phyloP scores from a whole-genome alignment of 1,284 basidiomycete species.

The Apiotrichum akiyoshidainum region DNA sequence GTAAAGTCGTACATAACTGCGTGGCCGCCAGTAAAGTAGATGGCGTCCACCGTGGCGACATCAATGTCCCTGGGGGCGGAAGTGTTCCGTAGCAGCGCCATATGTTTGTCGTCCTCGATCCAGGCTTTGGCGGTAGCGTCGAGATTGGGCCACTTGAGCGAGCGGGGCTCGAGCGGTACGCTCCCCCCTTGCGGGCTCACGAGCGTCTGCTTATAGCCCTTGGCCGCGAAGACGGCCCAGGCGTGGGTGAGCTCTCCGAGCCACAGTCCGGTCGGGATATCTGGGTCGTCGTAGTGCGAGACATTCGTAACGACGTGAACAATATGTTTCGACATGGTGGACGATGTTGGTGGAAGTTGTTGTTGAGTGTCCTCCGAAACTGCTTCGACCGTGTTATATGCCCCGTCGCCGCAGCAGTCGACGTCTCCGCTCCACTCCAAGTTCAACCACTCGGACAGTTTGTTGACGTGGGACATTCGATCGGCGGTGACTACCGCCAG shows the following conservation, averaged over 20 bases:
- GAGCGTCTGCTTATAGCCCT: slow-evolving; percentile 5
- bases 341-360: not conserved
- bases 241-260: slow-evolving; percentile 10
- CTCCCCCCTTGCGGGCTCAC: slow-evolving; percentile 5
- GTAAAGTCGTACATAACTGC: slow-evolving; percentile 19
- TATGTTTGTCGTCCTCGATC: not conserved
- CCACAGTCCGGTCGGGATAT: slow-evolving; percentile 9
- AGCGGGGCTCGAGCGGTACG: slow-evolving; percentile 7
- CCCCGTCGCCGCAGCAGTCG: too few relatives aligned
- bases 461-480: too few relatives aligned
- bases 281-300: slow-evolving; percentile 2
- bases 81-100: slow-evolving; percentile 4
- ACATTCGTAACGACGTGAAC: slow-evolving; percentile 10
- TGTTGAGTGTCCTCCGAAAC: too few relatives aligned
- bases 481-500: too few relatives aligned
- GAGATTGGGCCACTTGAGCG: slow-evolving; percentile 1
- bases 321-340: slow-evolving; percentile 2
- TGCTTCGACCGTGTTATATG: too few relatives aligned
- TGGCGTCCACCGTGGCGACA: slow-evolving; percentile 4
- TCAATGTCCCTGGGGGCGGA: slow-evolving; percentile 3
- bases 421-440: too few relatives aligned
- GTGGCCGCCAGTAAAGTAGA: slow-evolving; percentile 18
- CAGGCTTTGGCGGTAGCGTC: slow-evolving; percentile 8
- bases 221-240: slow-evolving; percentile 1
- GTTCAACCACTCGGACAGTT: too few relatives aligned